Evolutionary conservation across 2,329 filamentous ascomycete genomes (phyloP), one percentile per base, ranked within the genome.

Genomic region (Xylariales sp.): DNA sequence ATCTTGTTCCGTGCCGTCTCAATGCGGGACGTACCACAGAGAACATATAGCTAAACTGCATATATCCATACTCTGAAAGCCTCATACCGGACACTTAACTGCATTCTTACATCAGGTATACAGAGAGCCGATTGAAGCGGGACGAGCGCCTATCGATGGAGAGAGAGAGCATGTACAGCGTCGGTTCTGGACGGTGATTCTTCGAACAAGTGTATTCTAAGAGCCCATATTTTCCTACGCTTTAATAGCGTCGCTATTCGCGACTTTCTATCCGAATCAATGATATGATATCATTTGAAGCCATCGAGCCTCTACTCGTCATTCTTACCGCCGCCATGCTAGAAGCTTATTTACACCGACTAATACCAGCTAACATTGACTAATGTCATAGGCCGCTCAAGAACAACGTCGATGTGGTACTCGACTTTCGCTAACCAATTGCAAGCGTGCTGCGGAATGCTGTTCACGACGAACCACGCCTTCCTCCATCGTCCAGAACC

Each of bases 241-340:
- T 30, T 16, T 30, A 8, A 36, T 55, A 30, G 12, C 23, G 14
- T 41, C 36, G 16, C 34, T 23, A 7, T 10, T 39, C 36, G 5
- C 23, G 48, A 50, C 53, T 56, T 32, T 45, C 18, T n/a, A 5
- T 23, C 14, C 23, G 54, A 56, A n/a, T 28, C 54, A 56, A 12
- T 59, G 23, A 23, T 23, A 23, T 23, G 23, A 43, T 23, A 61
- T 7, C 14, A 5, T 9, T 16, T n/a, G 30, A 49, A 36, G 56
- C 28, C 14, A 57, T 30, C 32, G 12, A 45, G 28, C 9, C 10
- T 58, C 36, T 49, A 46, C 30, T 28, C 28, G 45, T 55, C 48
- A 53, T 57, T 43, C 60, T 50, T 30, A 30, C 53, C 23, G 64
- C 41, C 43, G 54, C 39, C 30, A 45, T 30, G 30, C 16, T 34